These are phyloP conservation scores for Mycena belliarum DNA, from an alignment of 768 basidiomycete genomes.

Conservation along the genomic window DNA sequence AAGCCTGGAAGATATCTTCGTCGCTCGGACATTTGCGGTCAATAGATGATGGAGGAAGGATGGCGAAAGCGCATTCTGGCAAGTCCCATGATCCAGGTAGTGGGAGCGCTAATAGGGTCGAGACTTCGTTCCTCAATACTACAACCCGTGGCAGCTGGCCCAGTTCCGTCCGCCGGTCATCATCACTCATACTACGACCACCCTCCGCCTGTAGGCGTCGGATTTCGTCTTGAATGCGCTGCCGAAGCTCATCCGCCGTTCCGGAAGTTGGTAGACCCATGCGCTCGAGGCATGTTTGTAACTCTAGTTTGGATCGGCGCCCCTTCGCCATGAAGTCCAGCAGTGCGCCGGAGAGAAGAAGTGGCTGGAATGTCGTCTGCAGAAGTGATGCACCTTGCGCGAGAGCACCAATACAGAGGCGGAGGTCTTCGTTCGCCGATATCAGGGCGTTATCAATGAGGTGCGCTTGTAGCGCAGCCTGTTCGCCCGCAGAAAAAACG, in stretches of 20 bases:
- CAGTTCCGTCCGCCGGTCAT: conserved; percentile 35
- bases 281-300: conserved; percentile 40
- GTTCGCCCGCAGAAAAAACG: conserved; percentile 46
- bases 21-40: conserved; percentile 35
- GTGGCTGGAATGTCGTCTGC: conserved; percentile 50
- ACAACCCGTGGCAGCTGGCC: conserved; percentile 48
- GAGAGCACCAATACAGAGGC: conserved; percentile 51
- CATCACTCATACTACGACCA: conserved; percentile 18
- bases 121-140: conserved; percentile 45
- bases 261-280: conserved; percentile 41
- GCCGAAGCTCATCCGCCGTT: conserved; percentile 37
- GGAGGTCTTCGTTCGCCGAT: conserved; percentile 35
- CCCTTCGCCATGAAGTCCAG: conserved; percentile 42
- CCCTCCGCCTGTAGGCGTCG: conserved; percentile 34
- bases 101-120: conserved; percentile 46
- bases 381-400: conserved; percentile 49
- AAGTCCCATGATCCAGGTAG: conserved; percentile 52
- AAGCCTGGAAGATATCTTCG: conserved; percentile 39
- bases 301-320: conserved; percentile 35
- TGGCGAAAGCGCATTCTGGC: conserved; percentile 36
- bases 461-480: conserved; percentile 39
- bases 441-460: conserved; percentile 44
- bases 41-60: conserved; percentile 24
- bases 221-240: conserved; percentile 38
- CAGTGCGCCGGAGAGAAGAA: conserved; percentile 46